These are phyloP conservation scores for Yamadazyma triangularis DNA, from an alignment of 1,139 yeast genomes.

Conservation along the genomic window DNA sequence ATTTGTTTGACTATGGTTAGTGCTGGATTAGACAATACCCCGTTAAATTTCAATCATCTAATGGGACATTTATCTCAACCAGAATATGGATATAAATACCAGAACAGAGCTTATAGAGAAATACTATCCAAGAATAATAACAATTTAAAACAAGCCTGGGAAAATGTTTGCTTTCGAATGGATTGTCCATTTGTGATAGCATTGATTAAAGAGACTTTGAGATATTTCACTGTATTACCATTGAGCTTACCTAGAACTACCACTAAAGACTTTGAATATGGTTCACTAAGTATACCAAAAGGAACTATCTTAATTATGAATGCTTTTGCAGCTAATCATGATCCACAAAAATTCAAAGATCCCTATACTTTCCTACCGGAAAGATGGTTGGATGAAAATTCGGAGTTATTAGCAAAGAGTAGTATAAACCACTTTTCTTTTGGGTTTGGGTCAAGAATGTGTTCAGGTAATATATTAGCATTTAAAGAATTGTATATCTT, in stretches of 20 bases:
- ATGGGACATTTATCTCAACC: slow-evolving; percentile 59
- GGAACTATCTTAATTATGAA: slow-evolving; percentile 61
- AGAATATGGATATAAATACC: slow-evolving; percentile 37
- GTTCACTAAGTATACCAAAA: slow-evolving; percentile 42
- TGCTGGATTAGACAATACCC: slow-evolving; percentile 75
- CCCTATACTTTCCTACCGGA: slow-evolving; percentile 56
- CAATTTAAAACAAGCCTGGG: slow-evolving; percentile 43
- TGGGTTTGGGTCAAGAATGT: slow-evolving; percentile 69
- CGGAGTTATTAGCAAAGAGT: slow-evolving; percentile 14
- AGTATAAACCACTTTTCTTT: slow-evolving; percentile 51
- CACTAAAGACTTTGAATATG: slow-evolving; percentile 42
- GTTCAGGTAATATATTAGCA: slow-evolving; percentile 64
- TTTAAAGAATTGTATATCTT: slow-evolving; percentile 54
- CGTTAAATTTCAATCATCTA: slow-evolving; percentile 57
- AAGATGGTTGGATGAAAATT: slow-evolving; percentile 45
- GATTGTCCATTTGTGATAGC: slow-evolving; percentile 51
- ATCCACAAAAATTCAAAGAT: slow-evolving; percentile 36
- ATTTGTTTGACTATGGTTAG: slow-evolving; percentile 73
- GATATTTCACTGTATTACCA: slow-evolving; percentile 65
- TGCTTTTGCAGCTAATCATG: slow-evolving; percentile 70
- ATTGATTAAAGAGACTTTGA: slow-evolving; percentile 55
- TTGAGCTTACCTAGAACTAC: slow-evolving; percentile 61
- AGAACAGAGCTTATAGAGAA: slow-evolving; percentile 33
- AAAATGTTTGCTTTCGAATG: slow-evolving; percentile 27
- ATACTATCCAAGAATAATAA: slow-evolving; percentile 28